Evolutionary conservation across 225 moss, liverwort and hornwort species (phyloP).

Genomic region (Anthoceros angustus): DNA sequence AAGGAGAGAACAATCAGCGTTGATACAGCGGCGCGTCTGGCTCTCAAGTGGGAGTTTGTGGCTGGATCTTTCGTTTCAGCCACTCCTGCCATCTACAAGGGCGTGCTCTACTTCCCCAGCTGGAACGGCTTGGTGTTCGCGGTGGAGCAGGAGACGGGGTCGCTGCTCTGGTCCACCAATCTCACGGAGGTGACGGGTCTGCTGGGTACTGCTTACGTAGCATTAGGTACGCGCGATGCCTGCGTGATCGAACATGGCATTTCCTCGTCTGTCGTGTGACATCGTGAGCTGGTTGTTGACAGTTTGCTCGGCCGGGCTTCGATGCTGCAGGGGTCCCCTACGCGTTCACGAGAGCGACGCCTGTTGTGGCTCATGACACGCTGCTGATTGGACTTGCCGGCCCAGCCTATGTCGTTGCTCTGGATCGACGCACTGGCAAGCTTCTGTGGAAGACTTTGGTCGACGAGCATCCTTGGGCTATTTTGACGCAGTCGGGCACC

Average conservation of each 20-base stretch:
- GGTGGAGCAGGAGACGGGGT: background rate
- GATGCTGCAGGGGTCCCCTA: background rate
- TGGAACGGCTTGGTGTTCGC: constrained; percentile 5
- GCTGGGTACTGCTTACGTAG: no score
- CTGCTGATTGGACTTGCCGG: background rate
- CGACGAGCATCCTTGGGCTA: background rate
- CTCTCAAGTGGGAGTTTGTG: constrained; percentile 5
- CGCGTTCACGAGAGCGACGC: background rate
- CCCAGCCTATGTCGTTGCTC: background rate
- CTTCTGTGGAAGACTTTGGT: background rate
- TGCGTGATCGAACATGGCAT: no score
- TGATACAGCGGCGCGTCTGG: background rate
- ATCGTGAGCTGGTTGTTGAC: no score
- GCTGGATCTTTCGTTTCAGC: background rate
- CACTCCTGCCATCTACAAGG: background rate
- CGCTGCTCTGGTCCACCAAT: background rate
- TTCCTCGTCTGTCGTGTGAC: no score
- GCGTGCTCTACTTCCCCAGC: constrained; percentile 4
- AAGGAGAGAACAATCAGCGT: background rate
- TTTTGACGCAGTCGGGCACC: constrained; percentile 5
- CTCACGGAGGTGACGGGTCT: background rate
- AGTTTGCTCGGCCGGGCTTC: no score
- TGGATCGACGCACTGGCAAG: background rate
- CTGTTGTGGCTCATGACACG: background rate
- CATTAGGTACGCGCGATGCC: no score